Evolutionary conservation across 169 alveolate genomes (phyloP).

Genomic region (Plasmodium coatneyi): DNA sequence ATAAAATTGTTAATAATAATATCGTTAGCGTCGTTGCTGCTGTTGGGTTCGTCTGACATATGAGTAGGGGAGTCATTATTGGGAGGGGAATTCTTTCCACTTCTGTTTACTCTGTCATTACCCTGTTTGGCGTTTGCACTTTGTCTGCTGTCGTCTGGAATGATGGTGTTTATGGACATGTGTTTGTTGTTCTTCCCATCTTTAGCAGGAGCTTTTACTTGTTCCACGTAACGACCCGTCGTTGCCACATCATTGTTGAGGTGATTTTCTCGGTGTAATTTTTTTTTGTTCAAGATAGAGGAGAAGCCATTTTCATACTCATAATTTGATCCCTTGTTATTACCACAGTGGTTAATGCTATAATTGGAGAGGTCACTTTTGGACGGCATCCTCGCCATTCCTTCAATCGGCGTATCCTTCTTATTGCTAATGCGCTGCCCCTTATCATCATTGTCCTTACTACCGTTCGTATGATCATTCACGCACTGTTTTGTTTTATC

Average conservation of each 20-base stretch:
- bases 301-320: neutral
- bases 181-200: neutral
- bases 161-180: neutral
- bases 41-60: neutral
- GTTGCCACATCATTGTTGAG: neutral
- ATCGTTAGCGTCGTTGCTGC: neutral
- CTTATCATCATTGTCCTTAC: neutral
- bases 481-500: neutral
- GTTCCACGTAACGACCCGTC: neutral
- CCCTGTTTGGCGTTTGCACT: neutral
- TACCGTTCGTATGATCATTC: neutral
- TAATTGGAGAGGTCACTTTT: neutral
- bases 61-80: neutral
- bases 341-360: neutral
- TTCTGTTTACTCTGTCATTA: neutral
- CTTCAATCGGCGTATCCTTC: neutral
- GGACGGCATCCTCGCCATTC: neutral
- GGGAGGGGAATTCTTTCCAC: neutral
- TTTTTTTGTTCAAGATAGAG: neutral
- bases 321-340: neutral
- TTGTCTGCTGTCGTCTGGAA: neutral
- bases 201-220: neutral
- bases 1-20: constrained; percentile 24
- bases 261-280: neutral
- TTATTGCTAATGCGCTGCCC: neutral